Percentiles rank a stretch among this genome's conserved stretches.
phyloP scores from a whole-genome alignment of 2,329 filamentous ascomycete species.

The Fusarium pseudonygamai region DNA sequence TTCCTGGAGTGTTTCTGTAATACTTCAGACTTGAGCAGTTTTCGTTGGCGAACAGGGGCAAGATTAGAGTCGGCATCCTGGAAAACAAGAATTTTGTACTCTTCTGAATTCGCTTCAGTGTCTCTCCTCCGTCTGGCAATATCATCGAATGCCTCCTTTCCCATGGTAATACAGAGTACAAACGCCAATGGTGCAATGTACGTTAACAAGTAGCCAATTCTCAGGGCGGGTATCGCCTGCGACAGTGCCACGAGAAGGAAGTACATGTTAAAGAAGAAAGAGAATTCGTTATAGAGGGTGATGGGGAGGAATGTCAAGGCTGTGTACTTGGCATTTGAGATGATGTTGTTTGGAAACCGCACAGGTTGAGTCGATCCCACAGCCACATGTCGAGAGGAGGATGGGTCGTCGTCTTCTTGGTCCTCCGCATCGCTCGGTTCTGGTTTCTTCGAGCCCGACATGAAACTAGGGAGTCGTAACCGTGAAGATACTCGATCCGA shows the following conservation, averaged over 20 bases:
- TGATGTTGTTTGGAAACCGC: conserved; percentile 86
- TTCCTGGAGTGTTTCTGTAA: conserved; percentile 44
- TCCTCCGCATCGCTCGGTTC: conserved; percentile 57
- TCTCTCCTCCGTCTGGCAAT: conserved; percentile 86
- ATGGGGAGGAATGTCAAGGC: conserved; percentile 92
- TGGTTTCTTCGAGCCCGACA: conserved; percentile 55
- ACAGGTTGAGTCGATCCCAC: conserved; percentile 79
- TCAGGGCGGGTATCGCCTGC: conserved; percentile 86
- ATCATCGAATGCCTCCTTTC: conserved; percentile 96
- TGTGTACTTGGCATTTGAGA: conserved; percentile 98
- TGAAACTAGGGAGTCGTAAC: conserved; percentile 74
- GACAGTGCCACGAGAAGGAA: conserved; percentile 95
- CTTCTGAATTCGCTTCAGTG: conserved; percentile 92
- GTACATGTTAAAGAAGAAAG: conserved; percentile 99
- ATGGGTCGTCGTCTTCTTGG: conserved; percentile 68
- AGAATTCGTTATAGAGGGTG: conserved; percentile 98
- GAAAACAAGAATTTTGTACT: conserved; percentile 81
- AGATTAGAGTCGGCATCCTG: conserved; percentile 61
- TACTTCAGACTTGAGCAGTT: conserved; percentile 56
- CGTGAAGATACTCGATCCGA: conserved; percentile 54
- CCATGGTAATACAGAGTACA: conserved; percentile 89
- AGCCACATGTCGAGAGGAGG: conserved; percentile 76
- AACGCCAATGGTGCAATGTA: conserved; percentile 94
- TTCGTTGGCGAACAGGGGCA: conserved; percentile 51
- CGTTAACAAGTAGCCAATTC: conserved; percentile 93